Percentiles rank a stretch among this genome's conserved stretches.
phyloP scores from a whole-genome alignment of 192 early-diverging fungal species.

The Coemansia furcata region DNA sequence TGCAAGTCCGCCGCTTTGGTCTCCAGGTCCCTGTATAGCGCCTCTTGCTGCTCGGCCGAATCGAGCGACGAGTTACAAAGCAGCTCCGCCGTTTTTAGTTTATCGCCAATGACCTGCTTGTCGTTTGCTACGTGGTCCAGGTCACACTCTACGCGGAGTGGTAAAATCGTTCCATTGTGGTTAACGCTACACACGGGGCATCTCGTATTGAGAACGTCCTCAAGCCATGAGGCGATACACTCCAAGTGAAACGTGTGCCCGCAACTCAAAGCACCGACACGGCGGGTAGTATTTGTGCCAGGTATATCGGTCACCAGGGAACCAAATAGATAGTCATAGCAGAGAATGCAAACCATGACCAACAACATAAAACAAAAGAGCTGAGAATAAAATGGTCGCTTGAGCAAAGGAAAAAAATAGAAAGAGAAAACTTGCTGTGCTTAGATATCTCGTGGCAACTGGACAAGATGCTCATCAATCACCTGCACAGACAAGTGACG shows the following conservation, averaged over 20 bases:
- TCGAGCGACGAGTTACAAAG: neutral
- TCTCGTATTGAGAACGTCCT: neutral
- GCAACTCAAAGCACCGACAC: neutral
- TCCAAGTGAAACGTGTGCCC: constrained; percentile 1
- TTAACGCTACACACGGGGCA: neutral
- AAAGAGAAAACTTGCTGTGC: neutral
- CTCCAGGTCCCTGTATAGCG: neutral
- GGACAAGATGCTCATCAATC: no score
- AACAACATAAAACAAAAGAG: neutral
- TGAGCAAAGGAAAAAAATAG: neutral
- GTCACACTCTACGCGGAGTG: neutral
- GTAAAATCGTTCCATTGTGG: neutral
- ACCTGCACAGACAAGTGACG: no score
- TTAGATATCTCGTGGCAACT: no score
- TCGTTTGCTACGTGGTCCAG: neutral
- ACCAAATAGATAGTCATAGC: neutral
- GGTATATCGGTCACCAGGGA: neutral
- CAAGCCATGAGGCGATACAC: neutral
- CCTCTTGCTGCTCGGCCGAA: neutral
- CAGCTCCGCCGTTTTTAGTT: neutral
- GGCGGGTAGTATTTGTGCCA: neutral
- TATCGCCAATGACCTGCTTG: neutral
- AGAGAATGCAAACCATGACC: neutral
- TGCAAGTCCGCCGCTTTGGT: neutral
- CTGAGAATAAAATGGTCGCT: no score